Base-by-base conservation (phyloP, 441 rosid genomes). In the Bruguiera hainesii region DNA sequence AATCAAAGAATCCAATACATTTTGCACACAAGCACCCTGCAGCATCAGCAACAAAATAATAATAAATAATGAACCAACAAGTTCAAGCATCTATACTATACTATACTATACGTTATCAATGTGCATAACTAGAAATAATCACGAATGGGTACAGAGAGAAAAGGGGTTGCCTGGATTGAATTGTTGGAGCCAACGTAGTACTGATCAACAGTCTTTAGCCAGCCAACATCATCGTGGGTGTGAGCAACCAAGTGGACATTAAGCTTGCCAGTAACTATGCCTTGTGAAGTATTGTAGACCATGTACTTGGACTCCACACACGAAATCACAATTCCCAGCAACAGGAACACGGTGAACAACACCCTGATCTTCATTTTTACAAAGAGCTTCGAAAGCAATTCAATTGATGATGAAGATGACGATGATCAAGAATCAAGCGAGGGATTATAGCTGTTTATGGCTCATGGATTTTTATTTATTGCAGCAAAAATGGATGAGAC, bases 131-230 rank as follows among this genome's bases (percentile, higher is more conserved):
- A 53, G 4, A 7, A 0, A 6, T 10, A 55, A 1, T 21, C n/a
- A 25, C 4, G 37, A 3, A 30, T 1, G 63, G 3, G 55, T 13
- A 31, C 39, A 25, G 31, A 1, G 37, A 23, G 23, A n/a, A 20
- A 64, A 33, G 61, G 63, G 52, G 76, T 23, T 29, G 90, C 99
- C 93, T 93, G 99, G 73, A 96, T 93, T 31, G 97, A 93, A 82
- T 96, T 96, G 77, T 96, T 96, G 71, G 97, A 93, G 82, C 99
- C 99, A 61, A 93, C 92, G 78, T 96, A 96, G 82, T 96, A 93
- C 83, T 96, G 99, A 69, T 93, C 99, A 78, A 96, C 84, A 6
- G 99, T 96, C 85, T 93, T 96, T 67, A 96, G 76, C 99, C 99
- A 93, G 56, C 99, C 97, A 70, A 96, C 99, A 67, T 96, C 99